Base-by-base conservation (phyloP, 139 green algal species). In the Ettlia oleoabundans region DNA sequence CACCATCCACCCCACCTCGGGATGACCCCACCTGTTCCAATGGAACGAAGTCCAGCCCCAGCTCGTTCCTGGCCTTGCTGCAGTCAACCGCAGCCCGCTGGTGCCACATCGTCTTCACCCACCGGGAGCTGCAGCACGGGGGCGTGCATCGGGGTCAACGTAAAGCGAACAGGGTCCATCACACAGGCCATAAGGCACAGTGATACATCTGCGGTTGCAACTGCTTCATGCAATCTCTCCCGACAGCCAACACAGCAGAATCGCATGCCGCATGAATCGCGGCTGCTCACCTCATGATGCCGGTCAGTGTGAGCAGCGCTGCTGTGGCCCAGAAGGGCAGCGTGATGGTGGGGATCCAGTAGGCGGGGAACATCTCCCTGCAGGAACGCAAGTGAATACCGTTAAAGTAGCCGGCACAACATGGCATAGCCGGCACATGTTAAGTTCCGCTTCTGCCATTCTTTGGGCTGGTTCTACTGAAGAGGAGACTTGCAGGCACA, bases 11-110 rank as follows among this genome's bases (percentile, higher is more conserved):
- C 10, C 47, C 47, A 58, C 13, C 47, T 58, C 47, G 15, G 10
- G 10, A n/a, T 58, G 10, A 24, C 47, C 40, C 1, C 69, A 76
- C 69, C 42, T 41, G 43, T 32, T 80, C 52, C 53, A 80, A 52
- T 0, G 73, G 73, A 35, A 80, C 53, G 52, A 80, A 53, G 33
- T 24, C 42, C 28, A 80, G 73, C 24, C 73, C 73, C 35, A 80
- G 73, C 53, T 80, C n/a, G 33, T 28, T 28, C 52, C 15, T 21
- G 0, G 55, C 35, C 73, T 69, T 80, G 33, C 8, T 38, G 73
- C 53, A 63, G 52, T 58, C 42, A 32, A 80, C 71, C 30, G 30
- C 19, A 7, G 64, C 33, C 4, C 51, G 47, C 71, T 47, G 33
- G 47, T 65, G 47, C 38, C 33, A 78, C 47, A 42, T 58, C 35